phyloP scores from a whole-genome alignment of 225 moss, liverwort and hornwort genomes.

The Polytrichum commune region DNA sequence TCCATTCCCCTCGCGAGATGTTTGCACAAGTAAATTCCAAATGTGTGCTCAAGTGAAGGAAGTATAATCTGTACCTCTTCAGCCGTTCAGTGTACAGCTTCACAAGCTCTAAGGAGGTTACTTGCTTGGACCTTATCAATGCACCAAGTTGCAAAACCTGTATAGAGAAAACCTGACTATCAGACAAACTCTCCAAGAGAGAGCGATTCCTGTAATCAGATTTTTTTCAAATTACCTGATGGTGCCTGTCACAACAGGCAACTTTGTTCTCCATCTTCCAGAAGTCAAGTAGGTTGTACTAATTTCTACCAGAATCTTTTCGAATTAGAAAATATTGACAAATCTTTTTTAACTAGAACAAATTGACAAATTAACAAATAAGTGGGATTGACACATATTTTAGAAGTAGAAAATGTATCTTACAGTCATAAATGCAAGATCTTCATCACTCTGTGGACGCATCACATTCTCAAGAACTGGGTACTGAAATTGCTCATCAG shows the following conservation, averaged over 20 bases:
- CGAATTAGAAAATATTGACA: too few species aligned
- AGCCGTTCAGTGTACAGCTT: conserved; percentile 27
- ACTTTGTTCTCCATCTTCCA: too few species aligned
- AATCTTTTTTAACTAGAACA: too few species aligned
- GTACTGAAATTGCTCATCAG: conserved; percentile 18
- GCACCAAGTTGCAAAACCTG: conserved; percentile 29
- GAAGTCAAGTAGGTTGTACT: too few species aligned
- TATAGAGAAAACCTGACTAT: background rate
- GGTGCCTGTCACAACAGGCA: too few species aligned
- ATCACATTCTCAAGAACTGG: conserved; percentile 18
- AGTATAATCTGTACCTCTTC: conserved; percentile 10
- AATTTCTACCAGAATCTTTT: too few species aligned
- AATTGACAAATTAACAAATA: too few species aligned
- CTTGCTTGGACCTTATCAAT: conserved; percentile 26
- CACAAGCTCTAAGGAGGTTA: conserved; percentile 27
- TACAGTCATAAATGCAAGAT: conserved; percentile 36
- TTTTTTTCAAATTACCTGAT: too few species aligned
- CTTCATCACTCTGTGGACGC: conserved; percentile 21
- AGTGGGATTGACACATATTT: too few species aligned
- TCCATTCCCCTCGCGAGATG: too few species aligned
- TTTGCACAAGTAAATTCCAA: too few species aligned
- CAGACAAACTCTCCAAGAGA: background rate
- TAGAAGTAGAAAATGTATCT: background rate
- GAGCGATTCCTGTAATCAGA: background rate
- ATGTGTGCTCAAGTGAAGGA: background rate